Evolutionary conservation across 768 basidiomycete species (phyloP), one percentile per base, ranked within the genome.

Genomic region (Lactifluus piperatus): DNA sequence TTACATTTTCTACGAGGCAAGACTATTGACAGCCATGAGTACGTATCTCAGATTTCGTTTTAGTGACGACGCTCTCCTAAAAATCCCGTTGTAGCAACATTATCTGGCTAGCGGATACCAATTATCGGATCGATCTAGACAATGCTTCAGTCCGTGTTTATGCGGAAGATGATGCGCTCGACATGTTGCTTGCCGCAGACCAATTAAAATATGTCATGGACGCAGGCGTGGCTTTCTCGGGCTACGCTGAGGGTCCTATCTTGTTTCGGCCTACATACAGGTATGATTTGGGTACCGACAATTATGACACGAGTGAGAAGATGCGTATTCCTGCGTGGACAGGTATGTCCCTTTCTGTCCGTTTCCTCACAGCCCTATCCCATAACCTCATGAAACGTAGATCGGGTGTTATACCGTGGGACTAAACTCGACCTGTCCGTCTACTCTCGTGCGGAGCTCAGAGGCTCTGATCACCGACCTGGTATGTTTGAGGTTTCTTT

Each of bases 251-350:
- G 71, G 95, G 92, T 0, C 90, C 91, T 0, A 70, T 98, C 18
- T 68, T 89, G n/a, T 99, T 99, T 74, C 77, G 83, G 14, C 97
- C 97, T 8, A 99, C 95, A 2, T 98, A 99, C 74, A 89, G 91
- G 63, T 98, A 94, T 68, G 85, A 88, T 68, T 68, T 86, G 6
- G 82, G 84, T 10, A 84, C 93, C 9, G 88, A 97, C 62, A 77
- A 78, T 49, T 99, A 97, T 69, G 97, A 99, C 70, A 88, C 91
- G 14, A 90, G 91, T 68, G 97, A 98, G 72, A 99, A 98, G 75
- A 83, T 86, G 80, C 82, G 97, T 26, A 87, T 97, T 68, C 97
- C 97, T 5, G 92, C 95, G 18, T 98, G 94, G 94, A 98, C 95
- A 66, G 93, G 93, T 93, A 56, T 59, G 79, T 63, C 26, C 53